phyloP scores from a whole-genome alignment of 2,329 filamentous ascomycete genomes.

The Parastagonospora avenae region DNA sequence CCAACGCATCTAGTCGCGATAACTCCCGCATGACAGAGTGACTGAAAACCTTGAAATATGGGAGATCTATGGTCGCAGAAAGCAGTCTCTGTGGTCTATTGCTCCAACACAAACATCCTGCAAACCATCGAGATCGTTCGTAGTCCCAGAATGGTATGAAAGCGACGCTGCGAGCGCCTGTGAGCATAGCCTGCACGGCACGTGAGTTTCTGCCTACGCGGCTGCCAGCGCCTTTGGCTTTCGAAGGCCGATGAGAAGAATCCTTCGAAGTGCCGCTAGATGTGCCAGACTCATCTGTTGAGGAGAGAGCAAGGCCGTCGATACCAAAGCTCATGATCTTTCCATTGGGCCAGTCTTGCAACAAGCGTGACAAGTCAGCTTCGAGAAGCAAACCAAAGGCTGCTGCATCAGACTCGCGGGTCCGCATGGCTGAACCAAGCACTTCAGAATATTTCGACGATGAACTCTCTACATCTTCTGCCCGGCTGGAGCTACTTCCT shows the following conservation, averaged over 20 bases:
- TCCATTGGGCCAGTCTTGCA: not conserved
- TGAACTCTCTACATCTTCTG: not conserved
- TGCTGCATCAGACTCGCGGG: not conserved
- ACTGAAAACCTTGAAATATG: constrained; percentile 45
- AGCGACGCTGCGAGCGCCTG: constrained; percentile 39
- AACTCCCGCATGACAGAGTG: constrained; percentile 64
- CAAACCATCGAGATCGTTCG: constrained; percentile 44
- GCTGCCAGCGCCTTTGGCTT: not conserved
- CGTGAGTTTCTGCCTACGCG: not conserved
- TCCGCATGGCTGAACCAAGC: not conserved
- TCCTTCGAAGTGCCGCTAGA: not conserved
- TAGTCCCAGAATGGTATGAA: constrained; percentile 50
- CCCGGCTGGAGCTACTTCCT: not conserved
- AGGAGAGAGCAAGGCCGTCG: constrained; percentile 1
- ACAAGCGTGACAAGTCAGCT: not conserved
- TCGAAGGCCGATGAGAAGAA: not conserved
- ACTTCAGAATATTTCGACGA: not conserved
- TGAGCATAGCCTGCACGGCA: not conserved
- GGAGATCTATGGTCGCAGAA: constrained; percentile 34
- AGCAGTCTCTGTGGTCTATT: constrained; percentile 36
- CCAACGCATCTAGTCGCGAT: constrained; percentile 57
- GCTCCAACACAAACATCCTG: constrained; percentile 44
- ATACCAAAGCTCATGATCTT: constrained; percentile 5
- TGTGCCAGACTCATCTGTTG: constrained; percentile 3
- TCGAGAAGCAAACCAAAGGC: not conserved